A percentile compares a stretch with the other conserved stretches of the same genome.
phyloP scores from a whole-genome alignment of 2,329 filamentous ascomycete genomes.

The Trichoderma endophyticum region DNA sequence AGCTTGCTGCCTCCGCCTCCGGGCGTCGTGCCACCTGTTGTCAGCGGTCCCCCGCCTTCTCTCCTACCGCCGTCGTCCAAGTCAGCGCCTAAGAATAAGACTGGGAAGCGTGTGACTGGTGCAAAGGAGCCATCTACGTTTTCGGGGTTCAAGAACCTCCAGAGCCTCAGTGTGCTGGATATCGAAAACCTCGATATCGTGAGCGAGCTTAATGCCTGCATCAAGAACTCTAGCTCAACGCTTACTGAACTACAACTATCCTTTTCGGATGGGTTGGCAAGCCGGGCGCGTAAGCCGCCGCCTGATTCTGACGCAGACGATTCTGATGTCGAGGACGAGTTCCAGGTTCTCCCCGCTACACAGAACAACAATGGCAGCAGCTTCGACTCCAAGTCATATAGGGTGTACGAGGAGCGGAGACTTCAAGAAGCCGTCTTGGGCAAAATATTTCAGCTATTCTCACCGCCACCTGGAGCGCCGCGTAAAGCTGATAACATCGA shows the following conservation, averaged over 20 bases:
- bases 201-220: constrained; percentile 53
- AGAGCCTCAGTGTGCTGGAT: constrained; percentile 54
- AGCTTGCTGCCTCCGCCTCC: constrained; percentile 21
- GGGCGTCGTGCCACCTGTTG: constrained; percentile 19
- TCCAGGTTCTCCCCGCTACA: constrained; percentile 42
- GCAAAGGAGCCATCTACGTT: constrained; percentile 50
- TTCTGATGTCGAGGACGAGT: constrained; percentile 55
- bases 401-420: constrained; percentile 53
- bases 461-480: constrained; percentile 36
- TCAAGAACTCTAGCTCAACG: constrained; percentile 53
- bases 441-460: constrained; percentile 51
- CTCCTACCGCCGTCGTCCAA: constrained; percentile 37
- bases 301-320: constrained; percentile 44
- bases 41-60: constrained; percentile 29
- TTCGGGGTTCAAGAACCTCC: constrained; percentile 55
- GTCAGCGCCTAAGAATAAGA: constrained; percentile 33
- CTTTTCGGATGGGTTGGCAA: constrained; percentile 52
- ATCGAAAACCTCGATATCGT: constrained; percentile 58
- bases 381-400: constrained; percentile 43
- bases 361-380: constrained; percentile 26
- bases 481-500: constrained; percentile 25
- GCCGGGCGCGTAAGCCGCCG: constrained; percentile 36
- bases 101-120: constrained; percentile 30
- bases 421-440: constrained; percentile 52
- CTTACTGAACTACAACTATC: constrained; percentile 56